phyloP scores from a whole-genome alignment of 495 filamentous ascomycete genomes.

The Talaromyces proteolyticus region DNA sequence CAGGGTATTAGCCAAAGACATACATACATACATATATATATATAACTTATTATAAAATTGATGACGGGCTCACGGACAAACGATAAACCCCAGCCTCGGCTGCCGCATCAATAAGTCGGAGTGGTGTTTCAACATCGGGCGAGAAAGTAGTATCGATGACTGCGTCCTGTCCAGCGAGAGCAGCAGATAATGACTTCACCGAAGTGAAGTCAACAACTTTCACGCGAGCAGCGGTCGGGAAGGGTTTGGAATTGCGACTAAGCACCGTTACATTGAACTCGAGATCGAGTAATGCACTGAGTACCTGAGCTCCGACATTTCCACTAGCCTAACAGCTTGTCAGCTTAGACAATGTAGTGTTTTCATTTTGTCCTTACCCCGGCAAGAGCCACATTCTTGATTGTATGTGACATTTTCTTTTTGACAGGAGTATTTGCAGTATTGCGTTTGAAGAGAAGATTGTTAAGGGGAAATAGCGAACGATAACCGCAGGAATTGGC shows the following conservation, averaged over 20 bases:
- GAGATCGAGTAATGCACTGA: conserved; percentile 11
- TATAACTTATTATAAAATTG: neutral
- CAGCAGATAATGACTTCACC: conserved; percentile 12
- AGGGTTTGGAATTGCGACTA: conserved; percentile 11
- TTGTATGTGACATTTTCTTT: conserved; percentile 7
- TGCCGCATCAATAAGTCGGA: conserved; percentile 18
- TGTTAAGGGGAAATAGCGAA: neutral
- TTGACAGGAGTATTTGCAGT: neutral
- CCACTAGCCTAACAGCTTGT: conserved; percentile 12
- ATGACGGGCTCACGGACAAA: conserved; percentile 12
- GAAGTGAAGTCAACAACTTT: conserved; percentile 16
- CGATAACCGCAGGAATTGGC: neutral
- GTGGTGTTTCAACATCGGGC: conserved; percentile 11
- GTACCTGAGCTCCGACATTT: conserved; percentile 11
- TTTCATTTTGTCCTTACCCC: conserved; percentile 6
- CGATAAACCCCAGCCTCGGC: conserved; percentile 13
- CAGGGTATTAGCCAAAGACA: neutral
- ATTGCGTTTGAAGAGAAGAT: neutral
- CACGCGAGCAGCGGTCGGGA: conserved; percentile 9
- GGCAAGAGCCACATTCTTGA: conserved; percentile 12
- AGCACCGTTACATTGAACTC: conserved; percentile 17
- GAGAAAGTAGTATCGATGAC: conserved; percentile 17
- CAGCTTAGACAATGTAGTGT: conserved; percentile 2
- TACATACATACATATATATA: neutral
- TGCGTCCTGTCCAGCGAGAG: conserved; percentile 13